A percentile compares a stretch with the other conserved stretches of the same genome.
Conservation (phyloP, 2,329 filamentous ascomycete species). For the Alternaria rosae region DNA sequence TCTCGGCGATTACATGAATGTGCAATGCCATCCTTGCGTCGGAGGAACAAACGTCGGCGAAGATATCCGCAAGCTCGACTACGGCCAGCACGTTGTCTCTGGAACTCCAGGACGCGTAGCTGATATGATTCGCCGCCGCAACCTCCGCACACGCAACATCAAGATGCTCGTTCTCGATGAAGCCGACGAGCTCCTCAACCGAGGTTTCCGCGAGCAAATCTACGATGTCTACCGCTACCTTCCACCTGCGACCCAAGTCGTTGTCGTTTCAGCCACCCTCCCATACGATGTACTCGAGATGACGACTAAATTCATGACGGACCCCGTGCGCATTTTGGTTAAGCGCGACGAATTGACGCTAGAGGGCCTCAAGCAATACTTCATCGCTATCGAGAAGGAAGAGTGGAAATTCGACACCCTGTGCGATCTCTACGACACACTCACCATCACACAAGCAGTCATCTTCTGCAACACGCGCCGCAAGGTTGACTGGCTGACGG, state of each 20-base stretch:
- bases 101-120: conserved; percentile 95
- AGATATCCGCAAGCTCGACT: conserved; percentile 96
- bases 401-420: conserved; percentile 99
- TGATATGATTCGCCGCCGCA: conserved; percentile 80
- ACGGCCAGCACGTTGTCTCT: conserved; percentile 96
- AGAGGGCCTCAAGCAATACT: conserved; percentile 98
- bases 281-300: conserved; percentile 98
- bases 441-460: conserved; percentile 98
- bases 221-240: conserved; percentile 99
- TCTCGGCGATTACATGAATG: conserved; percentile 99
- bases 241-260: conserved; percentile 96
- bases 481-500: conserved; percentile 99
- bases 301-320: conserved; percentile 99
- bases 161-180: conserved; percentile 82
- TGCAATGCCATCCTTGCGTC: conserved; percentile 98
- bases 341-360: conserved; percentile 99
- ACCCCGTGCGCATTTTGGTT: conserved; percentile 93
- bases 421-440: conserved; percentile 96
- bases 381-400: conserved; percentile 98
- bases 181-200: conserved; percentile 82
- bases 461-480: conserved; percentile 99
- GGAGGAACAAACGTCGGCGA: conserved; percentile 97
- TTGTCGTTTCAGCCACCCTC: conserved; percentile 94
- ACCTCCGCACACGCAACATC: conserved; percentile 76
- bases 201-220: conserved; percentile 97